Conservation (phyloP, 164 flowering plant species). For the Macadamia integrifolia region DNA sequence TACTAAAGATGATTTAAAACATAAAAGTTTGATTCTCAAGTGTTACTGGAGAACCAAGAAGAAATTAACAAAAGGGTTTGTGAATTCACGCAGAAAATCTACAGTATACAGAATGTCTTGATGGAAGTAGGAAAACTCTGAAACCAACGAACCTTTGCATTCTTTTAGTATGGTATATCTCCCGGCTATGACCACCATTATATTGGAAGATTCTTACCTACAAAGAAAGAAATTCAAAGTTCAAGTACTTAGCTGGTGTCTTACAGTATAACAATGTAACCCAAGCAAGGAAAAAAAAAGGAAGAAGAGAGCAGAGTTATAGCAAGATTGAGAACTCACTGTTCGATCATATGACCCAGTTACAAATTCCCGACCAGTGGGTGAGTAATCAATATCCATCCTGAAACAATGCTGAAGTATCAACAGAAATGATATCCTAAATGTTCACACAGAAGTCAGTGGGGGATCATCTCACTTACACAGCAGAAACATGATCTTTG, state of each 20-base stretch:
- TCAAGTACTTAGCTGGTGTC: neutral
- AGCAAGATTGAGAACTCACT: slow-evolving; percentile 38
- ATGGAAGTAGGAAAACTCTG: neutral
- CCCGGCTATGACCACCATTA: slow-evolving; percentile 93
- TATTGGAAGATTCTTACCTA: slow-evolving; percentile 88
- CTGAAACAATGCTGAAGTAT: slow-evolving; percentile 28
- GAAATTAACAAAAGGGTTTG: neutral
- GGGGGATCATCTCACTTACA: slow-evolving; percentile 47
- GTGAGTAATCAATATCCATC: slow-evolving; percentile 96
- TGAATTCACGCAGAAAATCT: neutral
- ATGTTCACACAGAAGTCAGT: neutral
- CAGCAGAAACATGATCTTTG: slow-evolving; percentile 91
- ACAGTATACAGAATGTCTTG: neutral
- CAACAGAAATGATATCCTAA: neutral
- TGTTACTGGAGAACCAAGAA: neutral
- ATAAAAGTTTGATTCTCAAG: neutral
- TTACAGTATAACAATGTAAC: too few species aligned
- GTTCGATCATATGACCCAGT: slow-evolving; percentile 97
- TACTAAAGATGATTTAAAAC: neutral
- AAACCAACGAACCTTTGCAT: slow-evolving; percentile 76
- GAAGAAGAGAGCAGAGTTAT: neutral
- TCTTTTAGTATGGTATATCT: slow-evolving; percentile 91
- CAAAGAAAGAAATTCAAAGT: slow-evolving; percentile 8
- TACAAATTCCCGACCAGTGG: slow-evolving; percentile 96
- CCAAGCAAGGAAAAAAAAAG: neutral